These are phyloP conservation scores for Cercophora sp. DNA, from an alignment of 495 filamentous ascomycete genomes.

Conservation along the genomic window DNA sequence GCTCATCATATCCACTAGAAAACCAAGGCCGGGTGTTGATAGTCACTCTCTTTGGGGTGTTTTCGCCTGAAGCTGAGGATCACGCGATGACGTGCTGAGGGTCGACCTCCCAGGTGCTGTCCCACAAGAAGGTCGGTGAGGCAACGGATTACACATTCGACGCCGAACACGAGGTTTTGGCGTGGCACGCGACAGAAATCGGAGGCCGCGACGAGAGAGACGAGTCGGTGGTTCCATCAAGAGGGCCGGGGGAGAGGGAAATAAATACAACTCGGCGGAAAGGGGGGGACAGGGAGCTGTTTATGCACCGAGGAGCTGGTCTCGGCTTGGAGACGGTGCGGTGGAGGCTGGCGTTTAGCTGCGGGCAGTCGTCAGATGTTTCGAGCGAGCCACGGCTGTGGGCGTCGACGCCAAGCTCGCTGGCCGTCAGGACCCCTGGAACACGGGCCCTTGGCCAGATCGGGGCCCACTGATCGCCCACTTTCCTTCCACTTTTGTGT, in stretches of 20 bases:
- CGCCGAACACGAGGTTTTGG: slow-evolving; percentile 30
- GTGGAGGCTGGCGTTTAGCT: background rate
- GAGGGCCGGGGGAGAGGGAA: no score
- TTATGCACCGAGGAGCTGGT: no score
- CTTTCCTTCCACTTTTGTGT: no score
- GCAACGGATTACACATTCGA: no score
- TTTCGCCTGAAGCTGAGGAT: slow-evolving; percentile 3
- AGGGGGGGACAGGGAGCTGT: background rate
- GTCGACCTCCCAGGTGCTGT: background rate
- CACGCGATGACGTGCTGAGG: slow-evolving; percentile 12
- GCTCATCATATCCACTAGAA: slow-evolving; percentile 28
- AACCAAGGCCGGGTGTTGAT: background rate
- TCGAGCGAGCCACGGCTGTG: slow-evolving; percentile 6
- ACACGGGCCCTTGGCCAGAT: background rate
- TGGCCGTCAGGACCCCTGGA: background rate
- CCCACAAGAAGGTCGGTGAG: slow-evolving; percentile 6
- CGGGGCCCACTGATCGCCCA: no score
- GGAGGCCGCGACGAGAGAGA: no score
- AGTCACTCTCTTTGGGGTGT: background rate
- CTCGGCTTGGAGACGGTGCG: no score
- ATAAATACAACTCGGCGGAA: no score
- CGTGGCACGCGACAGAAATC: slow-evolving; percentile 17
- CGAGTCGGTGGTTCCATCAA: no score
- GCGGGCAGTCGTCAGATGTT: slow-evolving; percentile 10
- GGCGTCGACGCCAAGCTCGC: slow-evolving; percentile 2